Base-by-base conservation (phyloP, 2,329 filamentous ascomycete genomes). In the Aureobasidium sp. region DNA sequence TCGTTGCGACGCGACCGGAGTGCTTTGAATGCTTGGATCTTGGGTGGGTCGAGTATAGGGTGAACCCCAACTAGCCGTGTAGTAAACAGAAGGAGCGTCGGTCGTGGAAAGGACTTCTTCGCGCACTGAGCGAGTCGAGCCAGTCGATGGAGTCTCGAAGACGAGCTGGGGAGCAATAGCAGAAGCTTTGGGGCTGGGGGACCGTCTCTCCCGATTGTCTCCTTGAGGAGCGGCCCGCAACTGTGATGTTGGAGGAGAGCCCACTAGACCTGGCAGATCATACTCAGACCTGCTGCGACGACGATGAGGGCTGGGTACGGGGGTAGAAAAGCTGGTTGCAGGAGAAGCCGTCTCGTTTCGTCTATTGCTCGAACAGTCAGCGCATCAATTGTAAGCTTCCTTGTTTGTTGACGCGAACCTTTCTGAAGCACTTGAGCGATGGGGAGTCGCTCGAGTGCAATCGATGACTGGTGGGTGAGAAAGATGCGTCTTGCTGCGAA, bases 11-110 rank as follows among this genome's bases (percentile, higher is more conserved):
- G 57, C 57, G 36, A 60, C 32, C 4, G 57, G 57, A 24, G 57
- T 60, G 36, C 44, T 10, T 15, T 60, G 7, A 10, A n/a, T 29
- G 57, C 66, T 70, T 10, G 65, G 63, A 15, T 66, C 63, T 57
- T 70, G 70, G 24, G 69, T 63, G 13, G 87, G 82, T 65, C 82
- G 82, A 61, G 89, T 87, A 76, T 96, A 96, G 26, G 92, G 92
- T 60, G 92, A 96, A 62, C 92, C 92, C 92, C 92, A 96, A 73
- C 88, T 92, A 53, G 91, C 88, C 51, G 90, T 94, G 71, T 84
- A 72, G 66, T 73, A 74, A 20, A 71, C 70, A 3, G 71, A 72
- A 2, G 59, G 48, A 39, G 55, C 41, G 15, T 59, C 53, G 12
- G 44, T 56, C 2, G 61, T 62, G 15, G 60, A 63, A 7, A 27